Evolutionary conservation across 148 eudicot species (phyloP), one percentile per base, ranked within the genome.

Genomic region (Spergularia bocconei): DNA sequence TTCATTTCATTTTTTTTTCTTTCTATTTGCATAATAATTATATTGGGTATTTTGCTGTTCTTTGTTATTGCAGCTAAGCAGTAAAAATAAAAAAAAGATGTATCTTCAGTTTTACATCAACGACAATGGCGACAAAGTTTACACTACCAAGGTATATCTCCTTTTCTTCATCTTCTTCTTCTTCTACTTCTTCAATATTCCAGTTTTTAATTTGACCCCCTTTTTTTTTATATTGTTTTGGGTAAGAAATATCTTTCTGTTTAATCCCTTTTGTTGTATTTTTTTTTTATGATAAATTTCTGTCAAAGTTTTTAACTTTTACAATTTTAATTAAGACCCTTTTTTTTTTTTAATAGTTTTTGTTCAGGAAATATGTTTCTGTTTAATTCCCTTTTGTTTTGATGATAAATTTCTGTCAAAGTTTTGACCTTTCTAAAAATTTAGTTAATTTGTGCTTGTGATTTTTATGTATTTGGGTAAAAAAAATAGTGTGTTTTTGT

Each of bases 41-140:
- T 73, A 4, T 23, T 29, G 16, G 36, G 48, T 60, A n/a, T 19
- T 59, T 3, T n/a, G 13, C 4, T 33, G 11, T 76, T 51, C 0
- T 25, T 76, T 51, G 2, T 47, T 17, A 0, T 23, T 59, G 13
- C 63, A 19, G 59, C 19, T 53, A 68, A 67, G 2, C 56, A 39
- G 19, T 17, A 64, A 64, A 38, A 65, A 63, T 0, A 36, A 7
- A 12, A 64, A 36, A 23, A 84, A 79, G 48, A 93, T 93, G 98
- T 94, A 94, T 94, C 88, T 94, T 33, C 98, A 94, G 75, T 94
- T 74, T 71, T 94, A 94, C 83, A 91, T 91, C 78, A 94, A 94
- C 61, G 98, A 94, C 4, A 90, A 94, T 61, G 98, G 98, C 65
- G 92, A 88, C 77, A 94, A 94, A 80, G 98, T 94, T 80, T 94